These are phyloP conservation scores for Beauveria pseudobassiana DNA, from an alignment of 2,329 filamentous ascomycete species.

Conservation along the genomic window DNA sequence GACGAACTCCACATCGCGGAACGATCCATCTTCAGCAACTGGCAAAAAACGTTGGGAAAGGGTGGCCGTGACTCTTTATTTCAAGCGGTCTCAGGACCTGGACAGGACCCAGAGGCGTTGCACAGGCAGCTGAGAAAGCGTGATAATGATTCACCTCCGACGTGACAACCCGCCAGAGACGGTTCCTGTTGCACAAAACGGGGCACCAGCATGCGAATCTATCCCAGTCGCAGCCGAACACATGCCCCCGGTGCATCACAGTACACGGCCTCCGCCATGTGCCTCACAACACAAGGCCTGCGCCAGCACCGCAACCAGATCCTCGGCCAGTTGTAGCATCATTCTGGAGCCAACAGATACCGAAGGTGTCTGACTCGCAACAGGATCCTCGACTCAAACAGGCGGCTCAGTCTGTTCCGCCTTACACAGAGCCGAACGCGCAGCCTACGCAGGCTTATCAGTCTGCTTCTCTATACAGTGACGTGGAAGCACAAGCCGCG, in stretches of 20 bases:
- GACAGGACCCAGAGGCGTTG: background rate
- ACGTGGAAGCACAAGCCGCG: background rate
- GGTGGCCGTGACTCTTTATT: background rate
- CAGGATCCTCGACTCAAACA: background rate
- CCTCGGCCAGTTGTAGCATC: background rate
- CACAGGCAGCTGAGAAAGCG: background rate
- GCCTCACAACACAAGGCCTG: background rate
- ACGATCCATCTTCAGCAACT: background rate
- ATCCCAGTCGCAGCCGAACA: background rate
- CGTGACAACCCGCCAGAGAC: background rate
- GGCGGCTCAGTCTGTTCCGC: background rate
- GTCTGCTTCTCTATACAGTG: background rate
- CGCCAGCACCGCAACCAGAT: background rate
- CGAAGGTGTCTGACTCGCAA: background rate
- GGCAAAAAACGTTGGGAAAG: background rate
- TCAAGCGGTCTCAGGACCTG: background rate
- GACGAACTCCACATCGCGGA: no score
- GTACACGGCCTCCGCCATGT: background rate
- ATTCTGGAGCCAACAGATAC: background rate
- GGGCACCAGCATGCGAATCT: background rate
- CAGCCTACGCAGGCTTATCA: background rate
- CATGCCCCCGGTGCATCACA: background rate
- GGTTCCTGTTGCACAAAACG: background rate
- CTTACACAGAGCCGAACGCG: background rate
- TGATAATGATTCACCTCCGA: background rate